Conservation (phyloP, 768 basidiomycete species). For the Mycena latifolia region DNA sequence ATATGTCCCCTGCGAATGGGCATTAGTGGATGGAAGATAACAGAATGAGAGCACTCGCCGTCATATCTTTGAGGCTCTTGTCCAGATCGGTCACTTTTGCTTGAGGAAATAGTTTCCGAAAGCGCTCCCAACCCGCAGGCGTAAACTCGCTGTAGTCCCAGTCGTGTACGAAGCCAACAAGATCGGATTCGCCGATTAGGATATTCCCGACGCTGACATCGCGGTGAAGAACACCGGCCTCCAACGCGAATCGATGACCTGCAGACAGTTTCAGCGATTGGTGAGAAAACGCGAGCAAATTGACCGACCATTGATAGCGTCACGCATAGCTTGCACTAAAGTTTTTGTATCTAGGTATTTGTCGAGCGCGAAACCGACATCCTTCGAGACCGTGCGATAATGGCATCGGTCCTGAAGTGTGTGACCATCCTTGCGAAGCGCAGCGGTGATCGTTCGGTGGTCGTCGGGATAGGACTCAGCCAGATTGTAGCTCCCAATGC, state of each 20-base stretch:
- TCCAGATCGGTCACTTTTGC: too few relatives aligned
- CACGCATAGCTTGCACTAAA: too few relatives aligned
- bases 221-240: constrained; percentile 25
- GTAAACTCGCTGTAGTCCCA: constrained; percentile 20
- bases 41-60: too few relatives aligned
- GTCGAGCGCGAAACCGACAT: constrained; percentile 6
- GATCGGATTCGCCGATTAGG: neutral
- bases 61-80: too few relatives aligned
- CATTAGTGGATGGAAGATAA: too few relatives aligned
- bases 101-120: neutral
- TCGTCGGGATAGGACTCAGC: neutral
- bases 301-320: too few relatives aligned
- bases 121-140: neutral
- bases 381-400: neutral
- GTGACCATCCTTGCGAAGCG: neutral
- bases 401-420: constrained; percentile 9
- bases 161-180: constrained; percentile 18
- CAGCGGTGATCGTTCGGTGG: constrained; percentile 13
- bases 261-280: neutral
- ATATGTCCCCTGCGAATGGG: too few relatives aligned
- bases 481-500: neutral
- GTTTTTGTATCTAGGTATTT: neutral
- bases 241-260: constrained; percentile 17
- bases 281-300: too few relatives aligned
- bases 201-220: constrained; percentile 29